Conservation (phyloP, 345 rosid genomes). For the Salix caprea region DNA sequence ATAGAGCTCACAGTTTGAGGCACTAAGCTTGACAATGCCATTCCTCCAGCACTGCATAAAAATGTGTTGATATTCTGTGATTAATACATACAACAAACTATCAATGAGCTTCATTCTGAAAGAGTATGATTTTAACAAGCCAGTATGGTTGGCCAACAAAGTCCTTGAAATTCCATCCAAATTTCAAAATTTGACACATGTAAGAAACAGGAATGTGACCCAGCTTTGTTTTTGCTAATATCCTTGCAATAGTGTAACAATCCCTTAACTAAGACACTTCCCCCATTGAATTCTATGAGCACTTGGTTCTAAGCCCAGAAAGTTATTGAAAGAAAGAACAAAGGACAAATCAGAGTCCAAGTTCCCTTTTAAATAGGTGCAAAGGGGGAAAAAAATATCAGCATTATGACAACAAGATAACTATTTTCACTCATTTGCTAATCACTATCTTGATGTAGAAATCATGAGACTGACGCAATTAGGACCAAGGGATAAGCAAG, state of each 20-base stretch:
- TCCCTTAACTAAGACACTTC: too few species aligned
- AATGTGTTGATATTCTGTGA: background rate
- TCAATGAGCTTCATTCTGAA: background rate
- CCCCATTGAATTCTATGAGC: too few species aligned
- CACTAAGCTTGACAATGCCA: constrained; percentile 91
- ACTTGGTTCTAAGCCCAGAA: background rate
- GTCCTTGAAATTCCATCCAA: too few species aligned
- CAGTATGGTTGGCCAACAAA: too few species aligned
- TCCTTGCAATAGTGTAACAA: too few species aligned
- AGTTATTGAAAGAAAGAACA: background rate
- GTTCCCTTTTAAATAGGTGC: too few species aligned
- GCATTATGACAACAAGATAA: background rate
- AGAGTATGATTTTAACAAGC: background rate
- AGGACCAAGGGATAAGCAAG: too few species aligned
- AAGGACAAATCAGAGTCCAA: background rate
- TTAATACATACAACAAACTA: background rate
- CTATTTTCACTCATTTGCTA: background rate
- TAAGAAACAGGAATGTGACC: too few species aligned
- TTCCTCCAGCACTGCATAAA: constrained; percentile 91
- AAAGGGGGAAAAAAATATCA: background rate
- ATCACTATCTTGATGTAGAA: too few species aligned
- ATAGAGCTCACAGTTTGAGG: constrained; percentile 83
- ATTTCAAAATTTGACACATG: too few species aligned
- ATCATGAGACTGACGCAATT: too few species aligned
- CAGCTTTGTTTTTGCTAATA: too few species aligned